Evolutionary conservation across 495 filamentous ascomycete species (phyloP), one percentile per base, ranked within the genome.

Genomic region (Penicillium longicatenatum): DNA sequence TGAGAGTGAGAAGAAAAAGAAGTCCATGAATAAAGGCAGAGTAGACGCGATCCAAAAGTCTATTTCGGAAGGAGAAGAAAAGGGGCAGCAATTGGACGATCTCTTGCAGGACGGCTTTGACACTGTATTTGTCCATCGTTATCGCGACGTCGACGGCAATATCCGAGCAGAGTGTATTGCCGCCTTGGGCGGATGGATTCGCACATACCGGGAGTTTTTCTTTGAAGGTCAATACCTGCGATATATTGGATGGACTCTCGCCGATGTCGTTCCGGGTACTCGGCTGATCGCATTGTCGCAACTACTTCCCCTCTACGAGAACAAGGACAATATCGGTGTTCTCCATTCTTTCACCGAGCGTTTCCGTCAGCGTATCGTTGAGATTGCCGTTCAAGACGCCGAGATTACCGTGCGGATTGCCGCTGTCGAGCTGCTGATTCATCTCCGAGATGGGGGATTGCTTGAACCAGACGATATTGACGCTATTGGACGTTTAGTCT

Each of bases 241-340:
- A 31, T 98, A 98, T 64, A 79, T 98, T 11, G 94, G 94, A 39
- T 98, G 94, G 93, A 86, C 94, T 56, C 80, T 98, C 22, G 93
- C 92, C 3, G 94, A 98, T 69, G 74, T 83, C 1, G 76, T 83
- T 39, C 74, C 84, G 2, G 77, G 83, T 7, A 90, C 88, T 1
- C 80, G 94, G 43, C 75, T 84, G 12, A 91, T 93, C 63, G 88
- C 91, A 11, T 67, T 98, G n/a, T 89, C 86, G 59, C 89, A 97
- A 62, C 79, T 98, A 4, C 76, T 82, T 4, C 86, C 82, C 52
- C 77, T 98, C 4, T 89, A 90, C 69, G 89, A 87, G 66, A 82
- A 84, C 54, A 83, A 83, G 60, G 84, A 92, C 49, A 91, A 93
- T 60, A 79, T 91, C 22, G 86, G 84, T 54, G 87, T 88, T 21